Base-by-base conservation (phyloP, 345 rosid species). In the Leavenworthia alabamica region DNA sequence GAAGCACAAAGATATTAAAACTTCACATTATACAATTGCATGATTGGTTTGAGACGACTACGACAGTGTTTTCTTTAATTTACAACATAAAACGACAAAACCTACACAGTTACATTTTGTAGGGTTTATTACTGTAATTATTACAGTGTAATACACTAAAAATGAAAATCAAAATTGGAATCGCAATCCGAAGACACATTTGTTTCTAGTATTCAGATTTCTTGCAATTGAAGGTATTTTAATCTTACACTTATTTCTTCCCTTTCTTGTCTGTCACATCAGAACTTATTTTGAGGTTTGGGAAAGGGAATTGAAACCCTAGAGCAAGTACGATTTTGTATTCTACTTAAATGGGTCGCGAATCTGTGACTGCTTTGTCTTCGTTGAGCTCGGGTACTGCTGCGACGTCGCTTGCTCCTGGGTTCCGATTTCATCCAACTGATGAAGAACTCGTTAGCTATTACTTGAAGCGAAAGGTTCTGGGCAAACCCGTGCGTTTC, bases 351-450 rank as follows among this genome's bases (percentile, higher is more conserved):
- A 78, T 77, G 84, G 62, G 72, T 72, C 73, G 69, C 36, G 73
- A 76, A 55, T 70, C 77, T 51, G 11, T 66, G 46, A 70, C 72
- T 49, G 28, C 29, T 37, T 49, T 37, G 39, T 17, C 72, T 13
- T 17, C 72, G 28, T 61, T 63, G 11, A 27, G n/a, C 80, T 42
- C 67, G 5, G 9, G 72, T 5, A 55, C 66, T 11, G 56, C 72
- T n/a, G 75, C 83, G 1, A 78, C 95, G 8, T 81, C 95, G 2
- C 79, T 89, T 74, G 98, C 95, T 29, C 98, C 98, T 20, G 97
- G 97, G 17, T 90, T 86, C 58, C 81, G 97, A 72, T 89, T 89
- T 66, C 97, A 89, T 48, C 97, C 97, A 0, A 86, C 95, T 1
- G 97, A 84, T 22, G 95, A 90, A 52, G 97, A 90, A 66, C 77